Percentiles rank a stretch among this genome's conserved stretches.
Evolutionary conservation across 208 protist species (phyloP).

Genomic region (Leishmania tropica): DNA sequence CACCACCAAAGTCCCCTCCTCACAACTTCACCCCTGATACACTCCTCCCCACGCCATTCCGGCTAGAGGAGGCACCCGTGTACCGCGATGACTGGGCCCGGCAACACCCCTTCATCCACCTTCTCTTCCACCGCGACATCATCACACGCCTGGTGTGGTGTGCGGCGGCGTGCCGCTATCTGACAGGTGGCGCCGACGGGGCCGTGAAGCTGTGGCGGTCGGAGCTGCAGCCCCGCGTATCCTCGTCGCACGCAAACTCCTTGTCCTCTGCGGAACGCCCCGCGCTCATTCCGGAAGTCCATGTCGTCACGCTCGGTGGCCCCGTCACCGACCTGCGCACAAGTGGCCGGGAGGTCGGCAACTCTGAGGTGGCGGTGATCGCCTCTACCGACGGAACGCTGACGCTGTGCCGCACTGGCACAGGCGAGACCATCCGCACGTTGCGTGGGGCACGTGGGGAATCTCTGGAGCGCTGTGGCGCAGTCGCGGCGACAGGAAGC

Average conservation of each 20-base stretch:
- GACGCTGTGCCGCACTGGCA: conserved; percentile 70
- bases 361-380: conserved; percentile 74
- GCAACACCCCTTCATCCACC: conserved; percentile 68
- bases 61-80: conserved; percentile 35
- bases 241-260: not conserved
- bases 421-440: conserved; percentile 78
- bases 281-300: conserved; percentile 71
- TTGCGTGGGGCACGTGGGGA: conserved; percentile 64
- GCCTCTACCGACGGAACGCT: conserved; percentile 81
- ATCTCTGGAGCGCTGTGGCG: conserved; percentile 19
- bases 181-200: conserved; percentile 75
- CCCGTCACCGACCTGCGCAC: conserved; percentile 72
- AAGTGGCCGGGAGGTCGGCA: conserved; percentile 53
- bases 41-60: conserved; percentile 33
- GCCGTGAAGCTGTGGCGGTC: conserved; percentile 87
- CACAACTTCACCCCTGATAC: not conserved
- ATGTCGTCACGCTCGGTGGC: conserved; percentile 58
- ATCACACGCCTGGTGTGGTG: conserved; percentile 68
- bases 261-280: not conserved
- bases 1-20: not conserved
- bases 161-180: conserved; percentile 54
- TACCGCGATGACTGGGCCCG: conserved; percentile 69
- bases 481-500: not conserved
- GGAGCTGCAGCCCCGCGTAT: conserved; percentile 54
- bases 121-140: conserved; percentile 78